phyloP scores from a whole-genome alignment of 31 red algal species.

The Pterothamnion heteromorphum region DNA sequence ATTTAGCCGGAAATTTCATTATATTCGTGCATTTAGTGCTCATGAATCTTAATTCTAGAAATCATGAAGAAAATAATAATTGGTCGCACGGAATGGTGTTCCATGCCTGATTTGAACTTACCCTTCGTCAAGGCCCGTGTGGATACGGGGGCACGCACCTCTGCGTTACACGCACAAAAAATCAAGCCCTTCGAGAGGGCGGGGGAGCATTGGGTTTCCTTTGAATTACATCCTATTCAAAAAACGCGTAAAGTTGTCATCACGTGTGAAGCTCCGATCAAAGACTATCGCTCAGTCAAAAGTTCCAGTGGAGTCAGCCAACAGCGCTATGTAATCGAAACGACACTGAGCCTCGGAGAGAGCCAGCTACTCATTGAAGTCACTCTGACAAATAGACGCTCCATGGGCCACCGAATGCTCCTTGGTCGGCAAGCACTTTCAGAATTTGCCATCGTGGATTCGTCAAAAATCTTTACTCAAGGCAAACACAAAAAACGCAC shows the following conservation, averaged over 20 bases:
- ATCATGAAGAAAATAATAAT: background rate
- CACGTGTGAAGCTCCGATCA: background rate
- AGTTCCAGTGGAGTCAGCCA: slow-evolving; percentile 13
- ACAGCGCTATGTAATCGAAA: background rate
- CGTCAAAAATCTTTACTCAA: background rate
- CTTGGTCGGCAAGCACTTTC: background rate
- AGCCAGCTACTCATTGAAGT: background rate
- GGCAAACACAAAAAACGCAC: background rate
- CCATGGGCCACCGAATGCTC: background rate
- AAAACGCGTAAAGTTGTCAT: background rate
- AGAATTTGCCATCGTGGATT: background rate
- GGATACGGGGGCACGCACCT: slow-evolving; percentile 40
- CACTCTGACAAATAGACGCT: background rate
- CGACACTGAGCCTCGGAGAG: background rate
- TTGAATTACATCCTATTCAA: background rate
- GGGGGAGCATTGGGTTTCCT: background rate
- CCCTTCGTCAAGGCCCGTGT: slow-evolving; percentile 13
- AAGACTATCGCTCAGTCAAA: background rate
- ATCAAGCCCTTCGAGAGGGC: background rate
- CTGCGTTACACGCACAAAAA: background rate
- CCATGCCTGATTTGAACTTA: background rate
- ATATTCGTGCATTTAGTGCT: no score
- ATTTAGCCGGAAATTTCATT: no score
- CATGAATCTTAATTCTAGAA: no score
- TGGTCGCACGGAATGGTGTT: slow-evolving; percentile 23